Conservation (phyloP, 495 filamentous ascomycete genomes). For the Talaromyces wortmannii region DNA sequence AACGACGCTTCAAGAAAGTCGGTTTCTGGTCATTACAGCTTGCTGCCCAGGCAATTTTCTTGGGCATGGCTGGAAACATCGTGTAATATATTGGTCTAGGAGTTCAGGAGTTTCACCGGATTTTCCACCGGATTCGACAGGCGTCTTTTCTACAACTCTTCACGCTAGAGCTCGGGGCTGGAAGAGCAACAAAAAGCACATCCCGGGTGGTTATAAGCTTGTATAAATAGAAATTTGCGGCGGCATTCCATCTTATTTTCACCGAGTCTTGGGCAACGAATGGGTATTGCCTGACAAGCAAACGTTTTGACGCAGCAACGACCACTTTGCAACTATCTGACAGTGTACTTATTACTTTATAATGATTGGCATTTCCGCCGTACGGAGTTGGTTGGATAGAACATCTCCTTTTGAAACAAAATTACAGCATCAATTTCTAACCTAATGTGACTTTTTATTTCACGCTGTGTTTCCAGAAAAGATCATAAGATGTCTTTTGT, state of each 20-base stretch:
- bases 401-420: no score
- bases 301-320: background rate
- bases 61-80: slow-evolving; percentile 87
- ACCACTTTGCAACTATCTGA: background rate
- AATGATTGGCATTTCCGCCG: no score
- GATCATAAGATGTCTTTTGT: no score
- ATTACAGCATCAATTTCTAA: no score
- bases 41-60: slow-evolving; percentile 87
- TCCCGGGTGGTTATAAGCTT: background rate
- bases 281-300: background rate
- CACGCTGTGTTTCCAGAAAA: no score
- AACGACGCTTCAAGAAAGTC: slow-evolving; percentile 88
- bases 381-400: no score
- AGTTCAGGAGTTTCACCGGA: background rate
- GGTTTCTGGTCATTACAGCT: slow-evolving; percentile 92
- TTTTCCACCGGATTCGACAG: background rate
- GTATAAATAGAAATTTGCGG: background rate
- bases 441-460: no score
- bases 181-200: background rate
- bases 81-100: slow-evolving; percentile 33
- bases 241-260: background rate
- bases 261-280: background rate
- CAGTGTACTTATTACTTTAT: no score
- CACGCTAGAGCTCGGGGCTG: background rate
- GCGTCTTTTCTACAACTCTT: background rate